Evolutionary conservation across 345 rosid genomes (phyloP).

Genomic region (Eucalyptus lansdowneana): DNA sequence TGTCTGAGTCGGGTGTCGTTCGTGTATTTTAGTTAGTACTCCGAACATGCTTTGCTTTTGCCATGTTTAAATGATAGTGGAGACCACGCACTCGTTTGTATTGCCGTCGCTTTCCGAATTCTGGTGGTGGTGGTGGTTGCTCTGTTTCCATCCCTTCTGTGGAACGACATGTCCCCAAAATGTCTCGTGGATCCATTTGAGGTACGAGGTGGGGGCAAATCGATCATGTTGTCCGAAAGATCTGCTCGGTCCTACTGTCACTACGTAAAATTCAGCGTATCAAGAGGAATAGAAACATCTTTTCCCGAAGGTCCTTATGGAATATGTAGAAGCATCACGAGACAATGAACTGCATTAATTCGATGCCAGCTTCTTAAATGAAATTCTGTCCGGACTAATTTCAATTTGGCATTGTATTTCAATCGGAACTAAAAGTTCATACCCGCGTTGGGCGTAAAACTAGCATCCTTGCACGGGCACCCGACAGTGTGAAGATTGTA

Average conservation of each 20-base stretch:
- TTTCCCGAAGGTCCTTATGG: background rate
- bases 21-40: background rate
- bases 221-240: background rate
- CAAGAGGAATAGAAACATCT: background rate
- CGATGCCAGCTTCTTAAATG: background rate
- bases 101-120: background rate
- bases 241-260: background rate
- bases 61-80: background rate
- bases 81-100: background rate
- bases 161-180: background rate
- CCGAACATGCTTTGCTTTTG: background rate
- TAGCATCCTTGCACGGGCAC: background rate
- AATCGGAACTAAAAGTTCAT: background rate
- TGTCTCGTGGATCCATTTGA: background rate
- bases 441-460: background rate
- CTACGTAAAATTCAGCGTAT: background rate
- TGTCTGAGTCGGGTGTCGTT: background rate
- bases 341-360: background rate
- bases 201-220: background rate
- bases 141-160: background rate
- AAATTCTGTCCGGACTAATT: background rate
- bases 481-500: background rate
- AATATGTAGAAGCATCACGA: background rate
- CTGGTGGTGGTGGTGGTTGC: background rate
- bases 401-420: background rate